Conservation (phyloP, 2,329 filamentous ascomycete species). For the Fusarium virguliforme region DNA sequence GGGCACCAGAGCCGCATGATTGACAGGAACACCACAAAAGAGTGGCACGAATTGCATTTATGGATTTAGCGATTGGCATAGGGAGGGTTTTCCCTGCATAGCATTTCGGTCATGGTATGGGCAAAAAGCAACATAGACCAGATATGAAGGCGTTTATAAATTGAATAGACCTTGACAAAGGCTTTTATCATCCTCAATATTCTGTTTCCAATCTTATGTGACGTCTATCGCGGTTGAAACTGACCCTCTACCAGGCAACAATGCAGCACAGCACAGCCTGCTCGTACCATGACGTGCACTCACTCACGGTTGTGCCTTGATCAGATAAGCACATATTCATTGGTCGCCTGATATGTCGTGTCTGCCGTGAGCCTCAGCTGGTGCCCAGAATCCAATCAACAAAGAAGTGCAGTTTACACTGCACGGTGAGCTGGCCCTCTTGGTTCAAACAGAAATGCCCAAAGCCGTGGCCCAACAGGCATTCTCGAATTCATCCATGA, state of each 20-base stretch:
- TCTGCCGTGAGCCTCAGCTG: constrained; percentile 5
- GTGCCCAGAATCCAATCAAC: constrained; percentile 8
- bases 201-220: constrained; percentile 1
- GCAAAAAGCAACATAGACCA: constrained; percentile 37
- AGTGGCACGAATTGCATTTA: constrained; percentile 30
- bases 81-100: constrained; percentile 36
- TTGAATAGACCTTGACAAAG: constrained; percentile 34
- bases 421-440: constrained; percentile 12
- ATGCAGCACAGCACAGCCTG: not conserved
- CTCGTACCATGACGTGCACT: not conserved
- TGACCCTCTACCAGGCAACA: not conserved
- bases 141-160: constrained; percentile 33
- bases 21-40: constrained; percentile 8
- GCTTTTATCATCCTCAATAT: constrained; percentile 19
- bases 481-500: not conserved
- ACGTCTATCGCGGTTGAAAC: not conserved
- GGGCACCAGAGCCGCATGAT: constrained; percentile 39
- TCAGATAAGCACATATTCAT: not conserved
- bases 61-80: constrained; percentile 46
- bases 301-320: not conserved
- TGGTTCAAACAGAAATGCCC: constrained; percentile 4
- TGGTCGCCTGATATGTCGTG: constrained; percentile 1
- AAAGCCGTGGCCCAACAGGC: not conserved
- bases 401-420: constrained; percentile 28
- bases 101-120: constrained; percentile 36